phyloP scores from a whole-genome alignment of 2,329 filamentous ascomycete species.

The Helminthosporium solani region DNA sequence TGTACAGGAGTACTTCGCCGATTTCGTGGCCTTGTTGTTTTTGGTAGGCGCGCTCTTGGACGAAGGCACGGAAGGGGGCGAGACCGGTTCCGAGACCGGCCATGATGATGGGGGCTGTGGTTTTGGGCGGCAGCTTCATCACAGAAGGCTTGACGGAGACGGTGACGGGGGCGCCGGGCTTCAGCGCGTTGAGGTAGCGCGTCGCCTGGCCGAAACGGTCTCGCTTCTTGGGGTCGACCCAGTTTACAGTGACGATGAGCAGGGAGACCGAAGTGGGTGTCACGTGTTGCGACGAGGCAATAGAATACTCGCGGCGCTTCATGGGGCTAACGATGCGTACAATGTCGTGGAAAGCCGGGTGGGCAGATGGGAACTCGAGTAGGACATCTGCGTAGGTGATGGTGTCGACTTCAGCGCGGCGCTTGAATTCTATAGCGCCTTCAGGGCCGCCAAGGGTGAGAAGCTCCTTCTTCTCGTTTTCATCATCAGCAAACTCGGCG shows the following conservation, averaged over 20 bases:
- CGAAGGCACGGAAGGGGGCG: slow-evolving; percentile 97
- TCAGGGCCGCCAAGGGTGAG: slow-evolving; percentile 70
- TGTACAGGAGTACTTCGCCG: slow-evolving; percentile 89
- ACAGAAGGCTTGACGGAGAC: slow-evolving; percentile 97
- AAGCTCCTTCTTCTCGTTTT: slow-evolving; percentile 78
- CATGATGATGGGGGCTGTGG: slow-evolving; percentile 96
- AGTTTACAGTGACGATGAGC: slow-evolving; percentile 96
- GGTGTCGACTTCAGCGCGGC: slow-evolving; percentile 84
- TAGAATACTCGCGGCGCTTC: slow-evolving; percentile 98
- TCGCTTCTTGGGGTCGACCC: slow-evolving; percentile 85
- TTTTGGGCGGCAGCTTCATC: slow-evolving; percentile 91
- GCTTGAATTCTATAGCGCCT: slow-evolving; percentile 88
- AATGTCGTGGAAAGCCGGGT: slow-evolving; percentile 84
- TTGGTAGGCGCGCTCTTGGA: slow-evolving; percentile 97
- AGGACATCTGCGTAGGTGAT: slow-evolving; percentile 89
- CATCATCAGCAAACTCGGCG: slow-evolving; percentile 80
- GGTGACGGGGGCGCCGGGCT: slow-evolving; percentile 75
- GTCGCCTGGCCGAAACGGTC: slow-evolving; percentile 92
- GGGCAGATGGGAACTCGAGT: slow-evolving; percentile 85
- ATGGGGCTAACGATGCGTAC: slow-evolving; percentile 83
- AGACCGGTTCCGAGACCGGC: slow-evolving; percentile 97
- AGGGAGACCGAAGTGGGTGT: slow-evolving; percentile 86
- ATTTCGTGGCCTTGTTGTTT: slow-evolving; percentile 97
- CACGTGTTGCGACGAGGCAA: slow-evolving; percentile 94
- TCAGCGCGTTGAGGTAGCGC: slow-evolving; percentile 77